Evolutionary conservation across 805 yeast genomes (phyloP), one percentile per base, ranked within the genome.

Genomic region (Cyberlindnera euphorbiae): DNA sequence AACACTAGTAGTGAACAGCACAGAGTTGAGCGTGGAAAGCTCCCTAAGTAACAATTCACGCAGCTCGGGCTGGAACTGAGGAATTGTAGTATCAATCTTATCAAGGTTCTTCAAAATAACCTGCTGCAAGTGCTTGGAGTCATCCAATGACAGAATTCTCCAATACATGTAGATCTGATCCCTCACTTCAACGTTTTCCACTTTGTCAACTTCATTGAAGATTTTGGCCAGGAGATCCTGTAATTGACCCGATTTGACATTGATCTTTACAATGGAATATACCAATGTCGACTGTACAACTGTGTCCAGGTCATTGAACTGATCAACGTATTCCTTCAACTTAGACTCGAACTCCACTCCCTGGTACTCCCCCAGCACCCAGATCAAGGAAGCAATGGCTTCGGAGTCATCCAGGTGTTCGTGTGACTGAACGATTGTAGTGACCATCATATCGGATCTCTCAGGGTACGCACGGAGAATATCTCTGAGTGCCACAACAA

Each of bases 1-100:
- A 46, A 37, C 67, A 5, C 84, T 77, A 10, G 97, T 95, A 54
- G 82, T 82, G 60, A 83, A 94, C 54, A 86, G 86, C 3, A 93
- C 93, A 0, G 97, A 86, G 26, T 96, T 80, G 43, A 93, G 70
- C 8, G 93, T 82, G 3, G 94, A 79, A 38, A 90, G 62, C 55
- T 90, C 95, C n/a, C 64, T 56, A 21, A 90, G 54, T 33, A 93
- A 68, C 44, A 77, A 80, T 28, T 79, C 75, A 39, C 89, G 69
- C 5, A 87, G 67, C 16, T 66, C 69, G 0, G 85, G 81, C 27
- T 86, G 78, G 51, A 89, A 81, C 14, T 69, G 60, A 28, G 87
- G 81, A 21, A 89, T 75, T 2, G 88, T 80, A 2, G 86, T 72
- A 29, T 76, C 73, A 40, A 93, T 75, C 8, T 77, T 74, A 10